A percentile compares a stretch with the other conserved stretches of the same genome.
These are phyloP conservation scores for Aspergillus uvarum DNA, from an alignment of 2,329 filamentous ascomycete species.

Conservation along the genomic window DNA sequence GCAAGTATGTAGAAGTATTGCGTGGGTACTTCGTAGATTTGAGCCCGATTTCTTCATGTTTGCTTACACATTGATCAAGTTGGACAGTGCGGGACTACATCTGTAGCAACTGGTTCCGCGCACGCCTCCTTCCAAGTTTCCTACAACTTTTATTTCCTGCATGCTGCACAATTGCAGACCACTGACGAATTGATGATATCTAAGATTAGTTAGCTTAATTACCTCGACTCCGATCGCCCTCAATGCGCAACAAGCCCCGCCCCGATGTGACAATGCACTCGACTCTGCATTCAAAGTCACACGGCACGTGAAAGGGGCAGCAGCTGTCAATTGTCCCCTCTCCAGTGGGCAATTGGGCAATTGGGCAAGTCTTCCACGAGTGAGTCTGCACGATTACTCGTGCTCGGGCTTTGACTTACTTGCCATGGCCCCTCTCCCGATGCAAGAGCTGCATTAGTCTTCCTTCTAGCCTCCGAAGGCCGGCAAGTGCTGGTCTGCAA, in stretches of 20 bases:
- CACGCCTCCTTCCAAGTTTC: not conserved
- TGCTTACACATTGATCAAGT: no score
- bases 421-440: not conserved
- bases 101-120: no score
- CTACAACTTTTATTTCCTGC: not conserved
- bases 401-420: not conserved
- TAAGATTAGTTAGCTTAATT: not conserved
- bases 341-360: not conserved
- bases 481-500: not conserved
- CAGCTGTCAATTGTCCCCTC: not conserved
- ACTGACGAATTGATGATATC: not conserved
- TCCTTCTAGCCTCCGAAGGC: not conserved
- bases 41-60: no score
- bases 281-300: not conserved
- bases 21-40: no score
- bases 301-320: slow-evolving; percentile 2
- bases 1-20: not conserved
- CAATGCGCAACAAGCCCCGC: not conserved
- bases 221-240: not conserved
- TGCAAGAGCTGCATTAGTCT: not conserved
- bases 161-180: not conserved
- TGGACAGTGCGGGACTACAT: no score
- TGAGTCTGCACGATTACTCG: slow-evolving; percentile 2
- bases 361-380: not conserved
- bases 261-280: slow-evolving; percentile 8